Evolutionary conservation across 139 green algal genomes (phyloP).

Genomic region (Eudorina sp.): DNA sequence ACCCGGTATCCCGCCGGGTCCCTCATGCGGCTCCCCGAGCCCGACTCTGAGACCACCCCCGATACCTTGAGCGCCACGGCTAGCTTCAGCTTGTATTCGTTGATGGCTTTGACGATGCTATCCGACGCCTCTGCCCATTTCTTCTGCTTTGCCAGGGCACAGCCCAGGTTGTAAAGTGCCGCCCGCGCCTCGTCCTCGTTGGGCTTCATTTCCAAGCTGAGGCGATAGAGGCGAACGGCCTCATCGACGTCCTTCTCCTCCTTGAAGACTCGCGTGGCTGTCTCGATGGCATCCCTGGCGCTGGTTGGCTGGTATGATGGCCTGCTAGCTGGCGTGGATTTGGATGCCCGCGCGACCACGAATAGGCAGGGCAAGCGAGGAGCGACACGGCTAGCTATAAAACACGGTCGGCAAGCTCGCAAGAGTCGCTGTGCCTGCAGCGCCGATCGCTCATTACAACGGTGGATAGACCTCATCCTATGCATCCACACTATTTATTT

Average conservation of each 20-base stretch:
- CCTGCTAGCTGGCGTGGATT: slow-evolving; percentile 4
- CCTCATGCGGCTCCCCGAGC: too few species aligned
- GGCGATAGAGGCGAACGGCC: slow-evolving; percentile 81
- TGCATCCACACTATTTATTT: too few species aligned
- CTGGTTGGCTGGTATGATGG: slow-evolving; percentile 37
- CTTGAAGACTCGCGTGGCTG: slow-evolving; percentile 69
- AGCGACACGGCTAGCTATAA: not conserved
- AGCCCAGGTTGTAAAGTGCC: slow-evolving; percentile 95
- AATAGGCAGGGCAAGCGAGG: not conserved
- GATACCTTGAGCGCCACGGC: slow-evolving; percentile 85
- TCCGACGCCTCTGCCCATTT: slow-evolving; percentile 85
- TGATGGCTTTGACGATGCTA: slow-evolving; percentile 80
- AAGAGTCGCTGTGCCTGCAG: not conserved
- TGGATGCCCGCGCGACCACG: not conserved
- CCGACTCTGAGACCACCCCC: too few species aligned
- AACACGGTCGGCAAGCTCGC: not conserved
- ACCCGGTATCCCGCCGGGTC: too few species aligned
- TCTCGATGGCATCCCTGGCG: slow-evolving; percentile 79
- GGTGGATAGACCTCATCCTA: too few species aligned
- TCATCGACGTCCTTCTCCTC: slow-evolving; percentile 57
- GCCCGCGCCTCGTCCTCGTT: slow-evolving; percentile 88
- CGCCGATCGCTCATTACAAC: too few species aligned
- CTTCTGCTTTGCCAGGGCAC: slow-evolving; percentile 82
- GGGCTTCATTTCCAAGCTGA: slow-evolving; percentile 79
- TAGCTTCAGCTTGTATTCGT: slow-evolving; percentile 89